phyloP scores from a whole-genome alignment of 495 filamentous ascomycete genomes.

The Xylaria grammica region DNA sequence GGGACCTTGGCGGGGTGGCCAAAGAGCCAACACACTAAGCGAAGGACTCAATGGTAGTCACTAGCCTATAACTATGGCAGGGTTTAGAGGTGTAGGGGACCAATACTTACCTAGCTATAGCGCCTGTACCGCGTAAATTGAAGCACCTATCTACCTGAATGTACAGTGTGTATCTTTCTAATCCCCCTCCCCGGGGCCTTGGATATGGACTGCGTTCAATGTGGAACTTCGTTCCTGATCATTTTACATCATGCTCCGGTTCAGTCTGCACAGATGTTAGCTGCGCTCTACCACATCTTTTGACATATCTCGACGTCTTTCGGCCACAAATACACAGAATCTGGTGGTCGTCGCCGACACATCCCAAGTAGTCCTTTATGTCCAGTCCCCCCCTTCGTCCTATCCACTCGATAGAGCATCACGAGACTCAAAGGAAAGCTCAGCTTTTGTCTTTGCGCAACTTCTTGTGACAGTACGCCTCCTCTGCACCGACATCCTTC shows the following conservation, averaged over 20 bases:
- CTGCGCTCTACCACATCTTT: neutral
- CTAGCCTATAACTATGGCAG: no score
- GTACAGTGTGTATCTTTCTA: no score
- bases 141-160: constrained; percentile 1
- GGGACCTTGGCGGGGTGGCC: no score
- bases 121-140: constrained; percentile 32
- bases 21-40: no score
- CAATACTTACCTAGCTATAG: constrained; percentile 16
- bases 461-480: neutral
- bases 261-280: neutral
- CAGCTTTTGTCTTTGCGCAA: constrained; percentile 3
- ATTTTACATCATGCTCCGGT: constrained; percentile 15
- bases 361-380: neutral
- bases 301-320: neutral
- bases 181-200: no score
- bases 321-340: neutral
- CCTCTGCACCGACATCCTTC: neutral
- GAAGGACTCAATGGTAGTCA: no score
- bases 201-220: neutral
- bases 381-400: neutral
- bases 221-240: neutral
- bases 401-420: neutral
- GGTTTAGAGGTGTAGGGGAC: no score
- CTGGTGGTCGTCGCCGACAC: neutral
- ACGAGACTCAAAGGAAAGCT: constrained; percentile 1